Evolutionary conservation across 345 rosid genomes (phyloP).

Genomic region (Garcia nutans): DNA sequence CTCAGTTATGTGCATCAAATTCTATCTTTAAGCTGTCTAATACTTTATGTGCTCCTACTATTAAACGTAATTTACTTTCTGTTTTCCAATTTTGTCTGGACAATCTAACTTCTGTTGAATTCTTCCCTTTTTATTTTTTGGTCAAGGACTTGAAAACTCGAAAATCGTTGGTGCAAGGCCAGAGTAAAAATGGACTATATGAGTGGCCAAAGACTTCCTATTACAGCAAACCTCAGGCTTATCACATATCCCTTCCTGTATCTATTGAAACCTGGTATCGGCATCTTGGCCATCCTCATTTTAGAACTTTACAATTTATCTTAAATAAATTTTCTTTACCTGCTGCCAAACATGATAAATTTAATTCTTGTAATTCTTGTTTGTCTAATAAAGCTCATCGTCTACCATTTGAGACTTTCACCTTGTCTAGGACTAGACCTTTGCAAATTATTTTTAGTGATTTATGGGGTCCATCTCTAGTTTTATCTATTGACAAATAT

Average conservation of each 20-base stretch:
- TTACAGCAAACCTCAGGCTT: not conserved
- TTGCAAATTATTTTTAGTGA: too few species aligned
- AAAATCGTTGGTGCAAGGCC: not conserved
- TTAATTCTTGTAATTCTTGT: not conserved
- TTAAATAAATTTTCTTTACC: not conserved
- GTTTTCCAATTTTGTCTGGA: not conserved
- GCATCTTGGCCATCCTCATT: not conserved
- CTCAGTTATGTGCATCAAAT: not conserved
- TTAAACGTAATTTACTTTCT: not conserved
- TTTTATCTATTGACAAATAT: too few species aligned
- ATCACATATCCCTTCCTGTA: not conserved
- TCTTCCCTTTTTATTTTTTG: not conserved
- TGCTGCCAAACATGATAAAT: not conserved
- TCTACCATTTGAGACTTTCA: not conserved
- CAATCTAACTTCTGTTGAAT: not conserved
- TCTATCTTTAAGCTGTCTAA: not conserved
- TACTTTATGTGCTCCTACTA: not conserved
- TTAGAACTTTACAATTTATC: not conserved
- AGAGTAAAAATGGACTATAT: not conserved
- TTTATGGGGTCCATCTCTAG: too few species aligned
- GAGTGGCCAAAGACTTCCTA: not conserved
- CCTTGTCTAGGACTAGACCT: too few species aligned
- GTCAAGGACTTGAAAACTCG: not conserved
- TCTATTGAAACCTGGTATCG: not conserved
- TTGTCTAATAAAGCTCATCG: not conserved